phyloP scores from a whole-genome alignment of 352 stramenopile genomes.

The Globisporangium sylvaticum region DNA sequence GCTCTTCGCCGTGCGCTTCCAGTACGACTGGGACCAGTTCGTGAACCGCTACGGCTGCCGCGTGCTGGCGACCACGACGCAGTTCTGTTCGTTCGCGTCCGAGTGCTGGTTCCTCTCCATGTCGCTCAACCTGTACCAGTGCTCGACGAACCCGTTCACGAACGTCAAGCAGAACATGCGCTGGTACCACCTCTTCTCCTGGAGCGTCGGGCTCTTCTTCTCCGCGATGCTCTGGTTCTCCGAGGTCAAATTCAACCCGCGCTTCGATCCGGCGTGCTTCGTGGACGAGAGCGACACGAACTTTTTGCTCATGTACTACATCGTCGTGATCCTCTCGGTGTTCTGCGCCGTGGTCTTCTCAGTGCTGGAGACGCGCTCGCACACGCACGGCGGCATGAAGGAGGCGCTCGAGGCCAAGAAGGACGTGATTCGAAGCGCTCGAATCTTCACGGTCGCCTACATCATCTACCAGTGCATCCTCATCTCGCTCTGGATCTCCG shows the following conservation, averaged over 20 bases:
- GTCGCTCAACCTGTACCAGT: conserved; percentile 82
- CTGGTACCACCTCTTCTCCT: conserved; percentile 75
- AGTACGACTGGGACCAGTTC: conserved; percentile 63
- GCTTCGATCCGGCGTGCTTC: conserved; percentile 50
- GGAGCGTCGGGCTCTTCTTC: conserved; percentile 53
- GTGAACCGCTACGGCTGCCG: conserved; percentile 47
- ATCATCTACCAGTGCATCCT: conserved; percentile 82
- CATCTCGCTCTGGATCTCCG: conserved; percentile 73
- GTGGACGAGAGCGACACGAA: conserved; percentile 68
- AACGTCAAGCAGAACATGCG: conserved; percentile 72
- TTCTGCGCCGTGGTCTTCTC: conserved; percentile 56
- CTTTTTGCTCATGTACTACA: conserved; percentile 70
- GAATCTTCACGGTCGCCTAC: conserved; percentile 78
- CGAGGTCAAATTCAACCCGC: conserved; percentile 42
- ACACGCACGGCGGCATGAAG: conserved; percentile 71
- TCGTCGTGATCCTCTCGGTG: conserved; percentile 71
- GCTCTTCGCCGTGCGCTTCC: conserved; percentile 70
- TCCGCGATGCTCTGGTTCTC: conserved; percentile 54
- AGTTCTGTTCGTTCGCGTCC: conserved; percentile 76
- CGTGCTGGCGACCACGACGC: conserved; percentile 53
- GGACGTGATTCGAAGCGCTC: conserved; percentile 74
- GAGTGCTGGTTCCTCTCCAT: conserved; percentile 88
- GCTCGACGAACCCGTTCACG: conserved; percentile 85
- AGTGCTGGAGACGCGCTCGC: conserved; percentile 66
- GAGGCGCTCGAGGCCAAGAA: conserved; percentile 75